These are phyloP conservation scores for Fusarium drepaniforme DNA, from an alignment of 2,329 filamentous ascomycete species.

Conservation along the genomic window DNA sequence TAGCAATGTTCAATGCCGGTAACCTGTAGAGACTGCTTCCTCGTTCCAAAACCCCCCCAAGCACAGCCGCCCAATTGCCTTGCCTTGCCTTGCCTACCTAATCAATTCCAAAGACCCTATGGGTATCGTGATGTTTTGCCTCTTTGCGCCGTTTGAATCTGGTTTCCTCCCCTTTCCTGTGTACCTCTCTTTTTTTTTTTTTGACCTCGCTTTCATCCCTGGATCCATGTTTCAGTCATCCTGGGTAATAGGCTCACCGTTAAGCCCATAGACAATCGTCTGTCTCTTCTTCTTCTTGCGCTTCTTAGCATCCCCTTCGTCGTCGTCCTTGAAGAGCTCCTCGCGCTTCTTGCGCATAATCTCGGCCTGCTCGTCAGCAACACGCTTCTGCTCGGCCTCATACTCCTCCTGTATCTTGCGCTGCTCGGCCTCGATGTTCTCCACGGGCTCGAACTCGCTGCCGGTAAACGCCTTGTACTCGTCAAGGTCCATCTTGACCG, in stretches of 20 bases:
- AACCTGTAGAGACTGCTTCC: background rate
- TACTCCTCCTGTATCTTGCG: constrained; percentile 59
- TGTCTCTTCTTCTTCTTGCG: constrained; percentile 52
- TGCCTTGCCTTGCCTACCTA: constrained; percentile 8
- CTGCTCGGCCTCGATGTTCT: constrained; percentile 68
- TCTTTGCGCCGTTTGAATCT: constrained; percentile 33
- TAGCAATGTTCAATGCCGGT: background rate
- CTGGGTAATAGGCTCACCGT: constrained; percentile 51
- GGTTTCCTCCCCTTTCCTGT: constrained; percentile 16
- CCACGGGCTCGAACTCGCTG: constrained; percentile 66
- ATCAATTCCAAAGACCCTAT: constrained; percentile 41
- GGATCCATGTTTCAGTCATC: constrained; percentile 29
- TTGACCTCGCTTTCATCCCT: constrained; percentile 8
- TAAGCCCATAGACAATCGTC: constrained; percentile 51
- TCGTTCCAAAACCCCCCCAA: constrained; percentile 31
- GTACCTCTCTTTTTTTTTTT: background rate
- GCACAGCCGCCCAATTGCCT: constrained; percentile 10
- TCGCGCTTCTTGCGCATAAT: constrained; percentile 61
- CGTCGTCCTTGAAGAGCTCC: constrained; percentile 60
- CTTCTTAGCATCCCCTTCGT: constrained; percentile 46
- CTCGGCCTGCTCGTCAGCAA: constrained; percentile 61
- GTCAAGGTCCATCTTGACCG: constrained; percentile 68
- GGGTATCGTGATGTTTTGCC: constrained; percentile 42
- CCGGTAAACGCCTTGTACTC: constrained; percentile 69
- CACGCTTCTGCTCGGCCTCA: constrained; percentile 57